Percentiles rank a stretch among this genome's conserved stretches.
Evolutionary conservation across 1,284 basidiomycete species (phyloP).

Genomic region (Puccinia coronata): DNA sequence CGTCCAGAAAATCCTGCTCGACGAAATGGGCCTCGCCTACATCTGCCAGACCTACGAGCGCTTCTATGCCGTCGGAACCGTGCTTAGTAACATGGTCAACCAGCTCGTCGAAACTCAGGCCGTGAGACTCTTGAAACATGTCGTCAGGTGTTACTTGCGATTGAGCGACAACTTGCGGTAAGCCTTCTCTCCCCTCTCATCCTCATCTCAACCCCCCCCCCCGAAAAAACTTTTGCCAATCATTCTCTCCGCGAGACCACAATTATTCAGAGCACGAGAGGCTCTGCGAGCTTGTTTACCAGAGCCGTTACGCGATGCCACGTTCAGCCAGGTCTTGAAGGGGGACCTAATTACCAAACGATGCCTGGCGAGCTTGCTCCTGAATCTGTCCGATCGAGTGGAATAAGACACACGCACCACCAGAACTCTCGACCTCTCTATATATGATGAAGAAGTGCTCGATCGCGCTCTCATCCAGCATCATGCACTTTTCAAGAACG

Average conservation of each 20-base stretch:
- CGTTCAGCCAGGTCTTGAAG: conserved; percentile 70
- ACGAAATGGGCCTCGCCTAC: conserved; percentile 96
- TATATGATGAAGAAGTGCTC: no score
- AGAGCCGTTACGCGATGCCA: conserved; percentile 90
- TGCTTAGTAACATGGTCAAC: conserved; percentile 97
- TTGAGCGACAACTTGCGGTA: conserved; percentile 93
- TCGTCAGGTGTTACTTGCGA: conserved; percentile 93
- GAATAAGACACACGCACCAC: no score
- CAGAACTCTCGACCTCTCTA: no score
- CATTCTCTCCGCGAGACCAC: conserved; percentile 31
- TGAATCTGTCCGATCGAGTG: conserved; percentile 71
- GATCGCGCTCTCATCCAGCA: neutral
- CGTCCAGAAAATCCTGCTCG: conserved; percentile 97
- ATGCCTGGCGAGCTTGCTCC: conserved; percentile 89
- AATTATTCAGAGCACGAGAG: conserved; percentile 72
- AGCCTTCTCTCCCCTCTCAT: conserved; percentile 53
- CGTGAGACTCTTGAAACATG: conserved; percentile 93
- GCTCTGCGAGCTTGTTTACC: conserved; percentile 95
- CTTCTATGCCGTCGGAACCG: conserved; percentile 98
- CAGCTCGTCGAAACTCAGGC: conserved; percentile 96
- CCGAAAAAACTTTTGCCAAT: no score
- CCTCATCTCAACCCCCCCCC: no score
- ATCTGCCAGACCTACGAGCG: conserved; percentile 99
- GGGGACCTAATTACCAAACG: conserved; percentile 95
- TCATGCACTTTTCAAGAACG: no score